phyloP scores from a whole-genome alignment of 2,329 filamentous ascomycete genomes.

The Diaporthe helianthi region DNA sequence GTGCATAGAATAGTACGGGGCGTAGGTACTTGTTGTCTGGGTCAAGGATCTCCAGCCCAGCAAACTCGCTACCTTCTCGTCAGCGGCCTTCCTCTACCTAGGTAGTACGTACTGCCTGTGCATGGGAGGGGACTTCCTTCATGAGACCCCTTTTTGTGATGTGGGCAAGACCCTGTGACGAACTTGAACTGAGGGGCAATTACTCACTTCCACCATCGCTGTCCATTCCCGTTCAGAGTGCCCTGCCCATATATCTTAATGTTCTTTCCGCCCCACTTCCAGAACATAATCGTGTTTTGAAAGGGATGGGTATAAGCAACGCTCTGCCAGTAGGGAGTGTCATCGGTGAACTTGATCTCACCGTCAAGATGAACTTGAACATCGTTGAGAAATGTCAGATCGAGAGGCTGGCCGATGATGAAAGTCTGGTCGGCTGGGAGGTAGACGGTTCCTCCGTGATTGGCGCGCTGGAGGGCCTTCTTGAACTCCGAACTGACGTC shows the following conservation, averaged over 20 bases:
- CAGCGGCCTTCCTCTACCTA: neutral
- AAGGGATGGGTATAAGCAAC: slow-evolving; percentile 51
- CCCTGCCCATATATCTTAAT: slow-evolving; percentile 66
- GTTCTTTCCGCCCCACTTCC: slow-evolving; percentile 68
- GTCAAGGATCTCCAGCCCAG: slow-evolving; percentile 50
- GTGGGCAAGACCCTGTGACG: neutral
- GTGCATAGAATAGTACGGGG: slow-evolving; percentile 66
- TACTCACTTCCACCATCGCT: slow-evolving; percentile 48
- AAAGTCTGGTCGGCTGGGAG: slow-evolving; percentile 61
- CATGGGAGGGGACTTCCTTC: no score
- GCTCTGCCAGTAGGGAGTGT: slow-evolving; percentile 52
- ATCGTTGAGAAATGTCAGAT: slow-evolving; percentile 64
- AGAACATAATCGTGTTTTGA: slow-evolving; percentile 64
- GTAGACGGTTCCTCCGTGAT: slow-evolving; percentile 64
- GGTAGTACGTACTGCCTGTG: no score
- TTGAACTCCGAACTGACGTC: slow-evolving; percentile 64
- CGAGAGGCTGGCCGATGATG: slow-evolving; percentile 64
- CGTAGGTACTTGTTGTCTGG: slow-evolving; percentile 62
- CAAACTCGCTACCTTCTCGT: slow-evolving; percentile 27
- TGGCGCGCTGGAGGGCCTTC: slow-evolving; percentile 60
- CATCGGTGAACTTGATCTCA: slow-evolving; percentile 56
- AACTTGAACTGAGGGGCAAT: neutral
- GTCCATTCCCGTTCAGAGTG: slow-evolving; percentile 62
- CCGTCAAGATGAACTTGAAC: slow-evolving; percentile 66
- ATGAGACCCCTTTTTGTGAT: neutral